Conservation (phyloP, 1,139 yeast genomes). For the Magnusiomyces magnusii region DNA sequence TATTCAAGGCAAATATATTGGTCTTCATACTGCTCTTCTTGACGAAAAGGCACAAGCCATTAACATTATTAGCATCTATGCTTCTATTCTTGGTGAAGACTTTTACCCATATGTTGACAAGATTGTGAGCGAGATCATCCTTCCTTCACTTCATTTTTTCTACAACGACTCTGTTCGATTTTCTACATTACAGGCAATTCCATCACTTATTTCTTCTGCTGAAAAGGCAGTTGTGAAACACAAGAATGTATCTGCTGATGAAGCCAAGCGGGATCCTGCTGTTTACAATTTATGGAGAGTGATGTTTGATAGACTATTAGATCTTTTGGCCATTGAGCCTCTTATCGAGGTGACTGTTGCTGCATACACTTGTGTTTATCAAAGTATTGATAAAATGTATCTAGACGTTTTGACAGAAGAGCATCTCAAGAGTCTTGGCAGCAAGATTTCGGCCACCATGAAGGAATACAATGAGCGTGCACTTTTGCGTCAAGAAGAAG, state of each 20-base stretch:
- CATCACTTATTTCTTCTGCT: conserved; percentile 63
- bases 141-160: conserved; percentile 86
- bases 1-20: conserved; percentile 84
- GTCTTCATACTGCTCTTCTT: conserved; percentile 83
- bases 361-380: conserved; percentile 65
- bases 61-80: conserved; percentile 78
- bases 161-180: conserved; percentile 93
- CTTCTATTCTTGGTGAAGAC: conserved; percentile 71
- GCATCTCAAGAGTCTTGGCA: conserved; percentile 55
- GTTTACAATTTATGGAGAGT: conserved; percentile 64
- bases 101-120: conserved; percentile 81
- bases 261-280: conserved; percentile 36
- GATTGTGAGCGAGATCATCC: conserved; percentile 66
- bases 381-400: conserved; percentile 64
- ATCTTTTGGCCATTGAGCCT: conserved; percentile 68
- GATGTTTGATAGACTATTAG: conserved; percentile 60
- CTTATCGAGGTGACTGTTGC: conserved; percentile 75
- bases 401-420: conserved; percentile 46
- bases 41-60: conserved; percentile 93
- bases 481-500: conserved; percentile 51
- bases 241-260: conserved; percentile 37
- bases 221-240: conserved; percentile 24
- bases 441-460: conserved; percentile 54
- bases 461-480: conserved; percentile 66
- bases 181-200: conserved; percentile 77